phyloP scores from a whole-genome alignment of 2,329 filamentous ascomycete genomes.

The Scleromitrula shiraiana region DNA sequence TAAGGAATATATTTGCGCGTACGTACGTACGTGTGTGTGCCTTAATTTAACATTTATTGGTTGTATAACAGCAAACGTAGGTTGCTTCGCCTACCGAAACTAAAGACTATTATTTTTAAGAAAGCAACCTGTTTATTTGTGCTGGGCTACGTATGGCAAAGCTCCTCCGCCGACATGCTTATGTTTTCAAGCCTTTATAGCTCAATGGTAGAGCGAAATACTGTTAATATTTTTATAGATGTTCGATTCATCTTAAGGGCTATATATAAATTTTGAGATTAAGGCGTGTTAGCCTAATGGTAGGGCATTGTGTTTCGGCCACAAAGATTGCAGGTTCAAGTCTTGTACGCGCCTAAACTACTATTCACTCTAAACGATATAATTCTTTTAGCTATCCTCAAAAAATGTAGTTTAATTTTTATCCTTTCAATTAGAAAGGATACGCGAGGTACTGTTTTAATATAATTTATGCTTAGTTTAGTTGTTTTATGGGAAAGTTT shows the following conservation, averaged over 20 bases:
- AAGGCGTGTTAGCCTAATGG: constrained; percentile 10
- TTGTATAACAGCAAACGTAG: too few relatives aligned
- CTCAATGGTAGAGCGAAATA: too few relatives aligned
- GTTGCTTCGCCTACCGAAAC: too few relatives aligned
- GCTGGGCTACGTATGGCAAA: too few relatives aligned
- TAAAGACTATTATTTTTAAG: too few relatives aligned
- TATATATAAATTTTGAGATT: constrained; percentile 5
- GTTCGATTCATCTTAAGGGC: constrained; percentile 4
- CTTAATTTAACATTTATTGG: too few relatives aligned
- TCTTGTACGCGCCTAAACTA: constrained; percentile 10
- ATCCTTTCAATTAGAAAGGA: constrained; percentile 7
- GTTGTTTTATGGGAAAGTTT: constrained; percentile 29
- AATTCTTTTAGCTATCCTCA: constrained; percentile 7
- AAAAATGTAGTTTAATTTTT: constrained; percentile 4
- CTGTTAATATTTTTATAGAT: not conserved
- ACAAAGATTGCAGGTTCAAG: constrained; percentile 11
- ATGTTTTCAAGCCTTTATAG: too few relatives aligned
- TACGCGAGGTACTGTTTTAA: constrained; percentile 2
- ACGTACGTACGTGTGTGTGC: too few relatives aligned
- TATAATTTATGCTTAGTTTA: constrained; percentile 19
- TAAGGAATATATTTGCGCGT: too few relatives aligned
- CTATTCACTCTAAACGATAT: not conserved
- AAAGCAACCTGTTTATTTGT: too few relatives aligned
- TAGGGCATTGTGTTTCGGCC: constrained; percentile 10
- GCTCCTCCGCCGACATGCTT: too few relatives aligned